Conservation (phyloP, 129 eudicot species). For the Centaurea solstitialis region DNA sequence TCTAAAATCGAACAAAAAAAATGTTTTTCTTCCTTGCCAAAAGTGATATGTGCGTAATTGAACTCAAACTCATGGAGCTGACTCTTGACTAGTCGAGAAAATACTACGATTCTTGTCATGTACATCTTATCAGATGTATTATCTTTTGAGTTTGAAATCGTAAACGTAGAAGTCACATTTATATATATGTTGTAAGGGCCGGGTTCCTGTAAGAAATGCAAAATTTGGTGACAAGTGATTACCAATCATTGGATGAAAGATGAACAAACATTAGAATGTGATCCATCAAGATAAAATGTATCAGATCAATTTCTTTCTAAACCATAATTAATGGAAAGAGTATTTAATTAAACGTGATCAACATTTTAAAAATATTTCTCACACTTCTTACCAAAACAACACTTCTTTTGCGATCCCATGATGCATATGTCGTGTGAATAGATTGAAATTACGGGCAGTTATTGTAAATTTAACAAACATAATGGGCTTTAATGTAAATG, state of each 20-base stretch:
- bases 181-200: neutral
- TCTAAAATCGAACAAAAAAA: neutral
- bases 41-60: too few species aligned
- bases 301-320: too few species aligned
- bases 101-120: neutral
- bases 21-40: too few species aligned
- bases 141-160: neutral
- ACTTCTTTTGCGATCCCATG: neutral
- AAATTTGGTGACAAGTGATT: too few species aligned
- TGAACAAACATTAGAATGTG: too few species aligned
- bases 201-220: too few species aligned
- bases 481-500: neutral
- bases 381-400: too few species aligned
- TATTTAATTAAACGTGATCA: too few species aligned
- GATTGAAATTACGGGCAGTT: neutral
- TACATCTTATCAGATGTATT: neutral
- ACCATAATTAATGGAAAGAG: too few species aligned
- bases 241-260: too few species aligned
- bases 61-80: neutral
- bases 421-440: neutral
- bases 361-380: too few species aligned
- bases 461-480: neutral
- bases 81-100: neutral
- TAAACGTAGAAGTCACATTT: neutral
- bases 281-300: too few species aligned